phyloP scores from a whole-genome alignment of 225 moss, liverwort and hornwort species.

The Sphagnum contortum region DNA sequence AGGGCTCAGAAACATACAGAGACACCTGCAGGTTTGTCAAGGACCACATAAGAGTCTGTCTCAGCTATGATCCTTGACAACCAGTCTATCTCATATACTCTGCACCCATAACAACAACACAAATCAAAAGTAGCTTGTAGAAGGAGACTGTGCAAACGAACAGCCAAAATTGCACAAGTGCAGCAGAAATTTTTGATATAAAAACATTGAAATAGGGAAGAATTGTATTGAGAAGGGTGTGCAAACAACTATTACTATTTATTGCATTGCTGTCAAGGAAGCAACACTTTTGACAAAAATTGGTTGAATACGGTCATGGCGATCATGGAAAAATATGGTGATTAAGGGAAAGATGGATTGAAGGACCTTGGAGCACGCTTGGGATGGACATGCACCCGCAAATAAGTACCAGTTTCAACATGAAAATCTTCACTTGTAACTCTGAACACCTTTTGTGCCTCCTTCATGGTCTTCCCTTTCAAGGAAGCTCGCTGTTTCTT shows the following conservation, averaged over 20 bases:
- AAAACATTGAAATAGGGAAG: too few species aligned
- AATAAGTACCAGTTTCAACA: conserved; percentile 74
- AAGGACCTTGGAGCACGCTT: conserved; percentile 78
- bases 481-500: conserved; percentile 61
- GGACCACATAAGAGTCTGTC: conserved; percentile 73
- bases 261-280: too few species aligned
- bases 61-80: conserved; percentile 56
- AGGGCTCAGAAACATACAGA: conserved; percentile 48
- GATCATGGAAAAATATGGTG: too few species aligned
- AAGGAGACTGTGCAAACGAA: neutral
- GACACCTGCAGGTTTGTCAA: conserved; percentile 97
- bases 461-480: conserved; percentile 84
- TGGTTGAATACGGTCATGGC: too few species aligned
- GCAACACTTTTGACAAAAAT: too few species aligned
- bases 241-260: too few species aligned
- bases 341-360: neutral
- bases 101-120: conserved; percentile 16
- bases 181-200: too few species aligned
- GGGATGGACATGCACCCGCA: conserved; percentile 95
- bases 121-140: neutral
- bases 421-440: conserved; percentile 42
- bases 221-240: too few species aligned
- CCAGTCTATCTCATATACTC: conserved; percentile 92
- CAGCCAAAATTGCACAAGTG: conserved; percentile 1
- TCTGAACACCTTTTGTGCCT: conserved; percentile 77